Percentiles rank a stretch among this genome's conserved stretches.
Evolutionary conservation across 2,329 filamentous ascomycete genomes (phyloP).

Genomic region (Colletotrichum sidae): DNA sequence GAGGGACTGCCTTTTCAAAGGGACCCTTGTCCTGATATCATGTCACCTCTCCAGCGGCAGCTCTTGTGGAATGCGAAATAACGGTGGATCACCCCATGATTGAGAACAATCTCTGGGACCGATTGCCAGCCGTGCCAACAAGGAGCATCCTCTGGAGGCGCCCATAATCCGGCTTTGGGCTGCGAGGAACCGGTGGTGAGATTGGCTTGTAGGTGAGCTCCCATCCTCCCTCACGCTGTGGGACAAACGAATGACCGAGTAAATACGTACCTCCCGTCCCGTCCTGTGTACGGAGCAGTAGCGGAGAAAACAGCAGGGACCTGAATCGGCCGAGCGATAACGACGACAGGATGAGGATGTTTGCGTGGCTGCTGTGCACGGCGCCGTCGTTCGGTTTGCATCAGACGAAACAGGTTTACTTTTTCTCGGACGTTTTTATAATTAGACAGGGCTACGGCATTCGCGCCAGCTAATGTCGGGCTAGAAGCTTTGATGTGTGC

Average conservation of each 20-base stretch:
- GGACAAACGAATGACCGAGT: constrained; percentile 31
- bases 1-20: background rate
- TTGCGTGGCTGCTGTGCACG: constrained; percentile 9
- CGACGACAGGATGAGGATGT: constrained; percentile 11
- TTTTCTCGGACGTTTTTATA: background rate
- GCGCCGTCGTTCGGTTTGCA: constrained; percentile 7
- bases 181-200: constrained; percentile 6
- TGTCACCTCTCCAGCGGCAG: constrained; percentile 5
- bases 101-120: constrained; percentile 28
- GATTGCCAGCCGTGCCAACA: constrained; percentile 23
- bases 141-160: constrained; percentile 11
- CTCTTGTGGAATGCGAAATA: constrained; percentile 25
- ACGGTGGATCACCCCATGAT: constrained; percentile 33
- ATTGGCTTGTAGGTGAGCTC: background rate
- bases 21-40: constrained; percentile 5
- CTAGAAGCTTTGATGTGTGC: constrained; percentile 3
- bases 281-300: background rate
- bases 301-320: constrained; percentile 2
- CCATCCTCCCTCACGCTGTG: constrained; percentile 7
- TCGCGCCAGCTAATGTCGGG: constrained; percentile 5
- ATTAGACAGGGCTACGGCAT: constrained; percentile 3
- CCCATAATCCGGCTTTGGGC: constrained; percentile 2
- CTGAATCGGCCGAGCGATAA: constrained; percentile 27
- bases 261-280: background rate
- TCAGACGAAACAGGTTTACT: constrained; percentile 11